phyloP scores from a whole-genome alignment of 2,329 filamentous ascomycete genomes.

The Xylogone sp. region DNA sequence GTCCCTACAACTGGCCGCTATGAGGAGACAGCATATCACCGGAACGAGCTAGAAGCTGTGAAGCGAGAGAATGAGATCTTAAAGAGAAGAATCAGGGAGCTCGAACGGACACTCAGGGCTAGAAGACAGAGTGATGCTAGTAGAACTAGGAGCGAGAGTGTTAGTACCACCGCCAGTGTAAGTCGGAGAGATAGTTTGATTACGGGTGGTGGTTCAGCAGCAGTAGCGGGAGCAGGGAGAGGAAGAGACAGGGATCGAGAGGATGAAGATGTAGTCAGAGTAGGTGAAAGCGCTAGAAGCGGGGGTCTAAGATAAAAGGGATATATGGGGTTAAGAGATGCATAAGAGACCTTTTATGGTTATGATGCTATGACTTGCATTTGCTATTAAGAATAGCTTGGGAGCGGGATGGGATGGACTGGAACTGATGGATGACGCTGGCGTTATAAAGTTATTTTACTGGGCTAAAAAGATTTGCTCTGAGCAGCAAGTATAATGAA shows the following conservation, averaged over 20 bases:
- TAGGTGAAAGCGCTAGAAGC: slow-evolving; percentile 60
- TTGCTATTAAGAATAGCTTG: neutral
- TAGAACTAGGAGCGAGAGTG: slow-evolving; percentile 48
- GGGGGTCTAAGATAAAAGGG: slow-evolving; percentile 27
- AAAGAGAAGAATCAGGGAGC: slow-evolving; percentile 57
- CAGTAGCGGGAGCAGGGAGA: slow-evolving; percentile 14
- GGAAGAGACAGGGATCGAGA: slow-evolving; percentile 37
- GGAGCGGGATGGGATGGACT: neutral
- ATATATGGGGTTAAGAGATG: neutral
- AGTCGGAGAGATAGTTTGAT: slow-evolving; percentile 34
- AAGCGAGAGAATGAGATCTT: slow-evolving; percentile 62
- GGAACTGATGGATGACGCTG: neutral
- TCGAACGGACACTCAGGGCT: slow-evolving; percentile 48
- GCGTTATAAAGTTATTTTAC: neutral
- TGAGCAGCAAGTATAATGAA: neutral
- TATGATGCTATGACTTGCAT: neutral
- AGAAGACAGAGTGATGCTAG: slow-evolving; percentile 35
- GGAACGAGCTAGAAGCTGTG: slow-evolving; percentile 55
- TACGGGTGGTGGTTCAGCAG: slow-evolving; percentile 28
- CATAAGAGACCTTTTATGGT: neutral
- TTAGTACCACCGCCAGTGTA: slow-evolving; percentile 49
- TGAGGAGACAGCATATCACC: slow-evolving; percentile 58
- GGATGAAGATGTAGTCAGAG: slow-evolving; percentile 52
- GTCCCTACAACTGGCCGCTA: slow-evolving; percentile 56
- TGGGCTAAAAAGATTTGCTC: neutral